Percentiles rank a stretch among this genome's conserved stretches.
phyloP scores from a whole-genome alignment of 2,329 filamentous ascomycete genomes.

The Ophiostoma perfectum region DNA sequence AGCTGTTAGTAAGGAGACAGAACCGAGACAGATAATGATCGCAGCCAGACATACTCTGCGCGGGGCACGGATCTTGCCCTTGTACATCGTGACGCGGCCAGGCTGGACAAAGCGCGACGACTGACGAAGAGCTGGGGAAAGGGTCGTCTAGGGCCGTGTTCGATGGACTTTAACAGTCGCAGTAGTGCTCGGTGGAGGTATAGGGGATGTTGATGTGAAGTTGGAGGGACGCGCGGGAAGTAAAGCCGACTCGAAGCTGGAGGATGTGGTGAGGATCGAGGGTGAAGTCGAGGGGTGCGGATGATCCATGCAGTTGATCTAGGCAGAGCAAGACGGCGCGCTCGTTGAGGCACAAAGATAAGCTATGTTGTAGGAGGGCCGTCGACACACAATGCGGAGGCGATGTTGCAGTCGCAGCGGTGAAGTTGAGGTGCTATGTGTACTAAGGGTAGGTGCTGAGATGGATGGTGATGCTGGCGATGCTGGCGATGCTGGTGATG shows the following conservation, averaged over 20 bases:
- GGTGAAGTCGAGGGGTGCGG: not conserved
- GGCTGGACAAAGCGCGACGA: not conserved
- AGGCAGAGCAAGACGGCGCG: not conserved
- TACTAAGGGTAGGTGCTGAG: too few relatives aligned
- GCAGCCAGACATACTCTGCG: constrained; percentile 48
- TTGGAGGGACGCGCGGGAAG: too few relatives aligned
- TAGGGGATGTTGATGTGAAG: too few relatives aligned
- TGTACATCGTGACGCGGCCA: constrained; percentile 25
- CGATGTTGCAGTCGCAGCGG: not conserved
- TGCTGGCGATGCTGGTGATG: not conserved
- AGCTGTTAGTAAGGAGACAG: not conserved
- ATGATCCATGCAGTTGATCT: not conserved
- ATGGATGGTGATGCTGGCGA: not conserved
- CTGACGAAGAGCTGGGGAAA: not conserved
- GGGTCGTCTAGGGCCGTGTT: not conserved
- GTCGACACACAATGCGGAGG: not conserved
- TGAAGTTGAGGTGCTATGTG: not conserved
- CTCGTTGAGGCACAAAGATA: not conserved
- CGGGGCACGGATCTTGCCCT: constrained; percentile 59
- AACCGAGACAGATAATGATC: not conserved
- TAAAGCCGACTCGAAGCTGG: not conserved
- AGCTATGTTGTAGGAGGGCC: not conserved
- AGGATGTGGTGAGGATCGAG: not conserved
- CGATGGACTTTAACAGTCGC: too few relatives aligned
- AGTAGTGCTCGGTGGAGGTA: too few relatives aligned